phyloP scores from a whole-genome alignment of 2,329 filamentous ascomycete genomes.

The Beauveria pseudobassiana region DNA sequence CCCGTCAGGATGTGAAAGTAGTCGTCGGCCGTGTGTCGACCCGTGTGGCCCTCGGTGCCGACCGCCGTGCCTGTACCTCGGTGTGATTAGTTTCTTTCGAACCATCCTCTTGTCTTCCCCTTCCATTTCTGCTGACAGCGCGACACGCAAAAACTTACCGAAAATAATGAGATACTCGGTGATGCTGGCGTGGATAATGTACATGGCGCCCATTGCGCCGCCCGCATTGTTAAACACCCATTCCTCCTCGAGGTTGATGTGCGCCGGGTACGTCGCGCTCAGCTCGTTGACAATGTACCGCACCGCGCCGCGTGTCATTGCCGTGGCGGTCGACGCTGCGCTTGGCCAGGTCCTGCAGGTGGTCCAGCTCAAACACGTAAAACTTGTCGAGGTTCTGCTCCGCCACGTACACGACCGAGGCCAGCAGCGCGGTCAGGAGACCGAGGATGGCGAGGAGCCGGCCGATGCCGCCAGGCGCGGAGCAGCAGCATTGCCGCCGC shows the following conservation, averaged over 20 bases:
- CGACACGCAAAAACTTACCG: constrained; percentile 30
- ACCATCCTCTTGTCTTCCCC: neutral
- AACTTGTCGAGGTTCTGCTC: constrained; percentile 55
- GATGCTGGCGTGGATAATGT: constrained; percentile 80
- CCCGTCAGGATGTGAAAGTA: constrained; percentile 88
- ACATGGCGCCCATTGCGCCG: constrained; percentile 88
- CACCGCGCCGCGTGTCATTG: constrained; percentile 66
- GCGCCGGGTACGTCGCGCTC: constrained; percentile 36
- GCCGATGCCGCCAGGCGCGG: constrained; percentile 18
- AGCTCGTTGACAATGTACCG: constrained; percentile 64
- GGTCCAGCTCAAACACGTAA: constrained; percentile 66
- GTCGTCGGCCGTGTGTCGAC: constrained; percentile 85
- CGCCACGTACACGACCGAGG: constrained; percentile 45
- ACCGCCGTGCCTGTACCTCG: constrained; percentile 52
- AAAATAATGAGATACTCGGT: constrained; percentile 91
- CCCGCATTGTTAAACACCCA: constrained; percentile 93
- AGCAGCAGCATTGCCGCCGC: neutral
- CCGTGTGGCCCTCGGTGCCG: constrained; percentile 81
- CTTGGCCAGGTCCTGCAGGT: constrained; percentile 62
- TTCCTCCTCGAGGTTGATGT: constrained; percentile 66
- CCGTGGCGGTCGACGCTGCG: constrained; percentile 61
- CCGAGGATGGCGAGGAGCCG: constrained; percentile 42
- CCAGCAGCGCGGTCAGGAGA: constrained; percentile 46
- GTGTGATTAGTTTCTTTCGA: neutral
- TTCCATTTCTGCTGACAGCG: no score